Conservation (phyloP, 2,329 filamentous ascomycete species). For the Cercospora sp. region DNA sequence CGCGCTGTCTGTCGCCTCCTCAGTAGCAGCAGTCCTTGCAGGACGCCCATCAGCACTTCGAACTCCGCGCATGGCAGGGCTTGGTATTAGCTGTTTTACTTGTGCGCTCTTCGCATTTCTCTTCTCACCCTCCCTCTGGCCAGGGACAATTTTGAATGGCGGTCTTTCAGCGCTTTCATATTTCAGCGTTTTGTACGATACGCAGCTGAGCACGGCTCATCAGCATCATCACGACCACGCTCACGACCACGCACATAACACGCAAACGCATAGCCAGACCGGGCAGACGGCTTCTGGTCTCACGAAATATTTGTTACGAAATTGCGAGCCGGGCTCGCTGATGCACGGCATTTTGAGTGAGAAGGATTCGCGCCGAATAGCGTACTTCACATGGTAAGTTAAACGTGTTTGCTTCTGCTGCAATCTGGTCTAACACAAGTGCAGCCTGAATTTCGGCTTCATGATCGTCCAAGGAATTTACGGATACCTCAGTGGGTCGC, state of each 20-base stretch:
- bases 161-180: slow-evolving; percentile 40
- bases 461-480: slow-evolving; percentile 96
- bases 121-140: slow-evolving; percentile 40
- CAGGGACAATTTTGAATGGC: slow-evolving; percentile 38
- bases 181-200: slow-evolving; percentile 46
- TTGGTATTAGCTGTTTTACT: slow-evolving; percentile 38
- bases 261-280: slow-evolving; percentile 38
- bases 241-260: slow-evolving; percentile 35
- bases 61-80: slow-evolving; percentile 38
- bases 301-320: slow-evolving; percentile 70
- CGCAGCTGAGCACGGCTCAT: slow-evolving; percentile 33
- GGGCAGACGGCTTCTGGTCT: slow-evolving; percentile 62
- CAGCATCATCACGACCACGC: slow-evolving; percentile 36
- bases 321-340: slow-evolving; percentile 71
- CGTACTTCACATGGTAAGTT: slow-evolving; percentile 89
- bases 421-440: slow-evolving; percentile 11
- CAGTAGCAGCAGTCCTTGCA: slow-evolving; percentile 46
- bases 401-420: no score
- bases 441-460: slow-evolving; percentile 86
- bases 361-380: slow-evolving; percentile 89
- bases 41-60: slow-evolving; percentile 45
- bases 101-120: slow-evolving; percentile 39
- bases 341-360: slow-evolving; percentile 84
- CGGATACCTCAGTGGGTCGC: slow-evolving; percentile 86
- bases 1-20: slow-evolving; percentile 44